Conservation (phyloP, 2,329 filamentous ascomycete genomes). For the Arthrobotrys iridis region DNA sequence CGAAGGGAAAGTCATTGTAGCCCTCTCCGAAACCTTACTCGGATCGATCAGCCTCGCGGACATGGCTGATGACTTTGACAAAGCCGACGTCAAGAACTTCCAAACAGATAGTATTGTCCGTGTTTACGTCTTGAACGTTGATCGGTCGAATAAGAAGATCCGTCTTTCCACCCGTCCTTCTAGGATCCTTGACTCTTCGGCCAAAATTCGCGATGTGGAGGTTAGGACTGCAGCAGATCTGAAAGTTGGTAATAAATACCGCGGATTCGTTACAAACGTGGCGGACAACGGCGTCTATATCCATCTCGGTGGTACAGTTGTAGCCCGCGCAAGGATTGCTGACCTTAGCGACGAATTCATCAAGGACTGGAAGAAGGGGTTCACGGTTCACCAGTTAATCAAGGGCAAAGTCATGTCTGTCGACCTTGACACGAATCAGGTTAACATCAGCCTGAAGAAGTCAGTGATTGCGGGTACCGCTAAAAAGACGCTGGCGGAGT, state of each 20-base stretch:
- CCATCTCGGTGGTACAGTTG: slow-evolving; percentile 80
- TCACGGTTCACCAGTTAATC: slow-evolving; percentile 88
- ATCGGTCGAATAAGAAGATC: slow-evolving; percentile 84
- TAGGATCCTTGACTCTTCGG: slow-evolving; percentile 84
- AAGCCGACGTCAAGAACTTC: slow-evolving; percentile 78
- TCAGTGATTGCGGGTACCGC: slow-evolving; percentile 74
- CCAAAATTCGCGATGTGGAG: slow-evolving; percentile 82
- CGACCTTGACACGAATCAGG: slow-evolving; percentile 73
- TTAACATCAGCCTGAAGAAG: slow-evolving; percentile 87
- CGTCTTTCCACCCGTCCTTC: slow-evolving; percentile 85
- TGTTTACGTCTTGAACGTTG: slow-evolving; percentile 83
- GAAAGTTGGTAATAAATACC: slow-evolving; percentile 78
- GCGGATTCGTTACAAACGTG: slow-evolving; percentile 92
- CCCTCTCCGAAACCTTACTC: slow-evolving; percentile 81
- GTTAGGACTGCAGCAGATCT: slow-evolving; percentile 77
- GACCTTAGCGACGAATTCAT: slow-evolving; percentile 90
- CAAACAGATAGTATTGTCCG: slow-evolving; percentile 87
- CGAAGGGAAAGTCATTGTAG: slow-evolving; percentile 83
- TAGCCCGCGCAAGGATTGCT: slow-evolving; percentile 82
- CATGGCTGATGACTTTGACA: slow-evolving; percentile 83
- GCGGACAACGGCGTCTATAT: slow-evolving; percentile 90
- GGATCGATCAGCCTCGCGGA: slow-evolving; percentile 85
- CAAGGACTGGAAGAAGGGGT: slow-evolving; percentile 94
- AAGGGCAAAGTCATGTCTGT: slow-evolving; percentile 82
- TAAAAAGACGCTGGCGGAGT: slow-evolving; percentile 76